Evolutionary conservation across 306 rosid genomes (phyloP).

Genomic region (Arachis stenosperma): DNA sequence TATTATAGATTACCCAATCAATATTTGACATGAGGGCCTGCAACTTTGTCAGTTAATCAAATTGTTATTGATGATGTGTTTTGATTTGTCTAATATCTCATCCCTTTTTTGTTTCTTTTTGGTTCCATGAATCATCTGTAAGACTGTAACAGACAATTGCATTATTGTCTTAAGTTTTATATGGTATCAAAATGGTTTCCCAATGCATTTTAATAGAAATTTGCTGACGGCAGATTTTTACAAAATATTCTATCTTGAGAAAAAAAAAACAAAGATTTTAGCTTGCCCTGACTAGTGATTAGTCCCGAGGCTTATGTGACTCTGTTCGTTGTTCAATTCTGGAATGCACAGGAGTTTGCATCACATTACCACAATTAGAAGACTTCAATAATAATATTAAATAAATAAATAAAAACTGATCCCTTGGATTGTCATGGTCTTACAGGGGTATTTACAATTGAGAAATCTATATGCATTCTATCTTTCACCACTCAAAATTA

Average conservation of each 20-base stretch:
- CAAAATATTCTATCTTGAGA: too few species aligned
- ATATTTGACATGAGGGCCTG: background rate
- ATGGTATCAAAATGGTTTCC: too few species aligned
- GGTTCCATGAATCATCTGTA: background rate
- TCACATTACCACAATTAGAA: conserved; percentile 1
- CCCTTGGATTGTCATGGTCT: conserved; percentile 23
- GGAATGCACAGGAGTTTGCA: background rate
- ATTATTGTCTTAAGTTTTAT: too few species aligned
- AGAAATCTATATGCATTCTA: conserved; percentile 13
- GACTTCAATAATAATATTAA: background rate
- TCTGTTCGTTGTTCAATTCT: too few species aligned
- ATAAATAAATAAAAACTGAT: conserved; percentile 9
- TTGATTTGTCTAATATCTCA: background rate
- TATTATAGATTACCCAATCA: conserved; percentile 3
- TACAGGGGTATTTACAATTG: conserved; percentile 18
- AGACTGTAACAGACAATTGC: background rate
- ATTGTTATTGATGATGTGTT: conserved; percentile 8
- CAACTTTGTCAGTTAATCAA: conserved; percentile 11
- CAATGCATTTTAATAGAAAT: too few species aligned
- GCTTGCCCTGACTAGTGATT: too few species aligned
- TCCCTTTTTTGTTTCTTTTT: conserved; percentile 2
- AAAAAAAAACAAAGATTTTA: too few species aligned
- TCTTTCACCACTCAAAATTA: background rate
- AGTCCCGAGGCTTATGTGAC: too few species aligned
- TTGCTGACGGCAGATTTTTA: too few species aligned